phyloP scores from a whole-genome alignment of 208 protist genomes.

The Trypanosoma melophagium region DNA sequence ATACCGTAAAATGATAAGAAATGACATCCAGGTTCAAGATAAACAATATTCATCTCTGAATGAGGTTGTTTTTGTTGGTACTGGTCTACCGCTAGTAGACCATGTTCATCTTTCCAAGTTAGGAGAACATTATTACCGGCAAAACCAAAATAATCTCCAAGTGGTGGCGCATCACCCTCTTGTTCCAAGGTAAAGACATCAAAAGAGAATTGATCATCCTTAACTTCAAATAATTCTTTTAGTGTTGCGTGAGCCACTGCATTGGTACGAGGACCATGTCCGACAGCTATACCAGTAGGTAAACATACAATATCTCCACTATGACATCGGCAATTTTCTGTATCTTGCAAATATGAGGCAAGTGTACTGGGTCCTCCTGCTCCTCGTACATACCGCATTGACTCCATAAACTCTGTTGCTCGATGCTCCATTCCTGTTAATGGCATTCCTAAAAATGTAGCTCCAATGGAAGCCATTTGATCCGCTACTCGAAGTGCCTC shows the following conservation, averaged over 20 bases:
- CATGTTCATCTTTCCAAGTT: slow-evolving; percentile 92
- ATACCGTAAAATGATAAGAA: slow-evolving; percentile 90
- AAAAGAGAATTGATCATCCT: slow-evolving; percentile 44
- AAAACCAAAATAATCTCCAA: slow-evolving; percentile 93
- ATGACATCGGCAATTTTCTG: slow-evolving; percentile 80
- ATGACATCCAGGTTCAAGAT: slow-evolving; percentile 90
- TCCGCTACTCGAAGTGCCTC: slow-evolving; percentile 83
- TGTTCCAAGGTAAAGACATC: slow-evolving; percentile 89
- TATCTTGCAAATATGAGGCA: slow-evolving; percentile 76
- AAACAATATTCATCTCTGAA: slow-evolving; percentile 51
- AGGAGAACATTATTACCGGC: slow-evolving; percentile 85
- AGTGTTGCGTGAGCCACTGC: slow-evolving; percentile 71
- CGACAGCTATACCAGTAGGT: slow-evolving; percentile 81
- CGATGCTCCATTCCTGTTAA: slow-evolving; percentile 84
- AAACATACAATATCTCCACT: slow-evolving; percentile 89
- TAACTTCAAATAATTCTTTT: slow-evolving; percentile 75
- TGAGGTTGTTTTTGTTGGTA: slow-evolving; percentile 67
- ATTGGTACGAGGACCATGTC: slow-evolving; percentile 88
- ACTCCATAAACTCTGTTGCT: slow-evolving; percentile 84
- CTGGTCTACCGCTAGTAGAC: slow-evolving; percentile 88
- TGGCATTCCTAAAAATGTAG: slow-evolving; percentile 84
- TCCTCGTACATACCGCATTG: slow-evolving; percentile 84
- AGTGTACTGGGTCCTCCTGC: slow-evolving; percentile 77
- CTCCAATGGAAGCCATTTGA: slow-evolving; percentile 73
- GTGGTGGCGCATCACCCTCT: slow-evolving; percentile 86